Base-by-base conservation (phyloP, 495 filamentous ascomycete genomes). In the Penicillium fimorum region DNA sequence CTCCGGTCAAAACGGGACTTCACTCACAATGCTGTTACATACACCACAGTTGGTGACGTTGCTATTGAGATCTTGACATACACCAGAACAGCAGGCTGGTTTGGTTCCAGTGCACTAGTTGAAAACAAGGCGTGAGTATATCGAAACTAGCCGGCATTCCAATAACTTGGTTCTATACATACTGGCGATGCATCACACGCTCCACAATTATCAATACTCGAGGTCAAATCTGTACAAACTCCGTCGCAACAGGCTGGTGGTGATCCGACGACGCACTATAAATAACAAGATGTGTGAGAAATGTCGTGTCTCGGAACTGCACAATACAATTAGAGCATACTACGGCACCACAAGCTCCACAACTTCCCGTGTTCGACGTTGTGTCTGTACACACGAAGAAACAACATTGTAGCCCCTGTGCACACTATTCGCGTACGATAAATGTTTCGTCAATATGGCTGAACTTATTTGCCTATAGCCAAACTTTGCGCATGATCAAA, bases 171-270 rank as follows among this genome's bases (percentile, higher is more conserved):
- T 24, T 44, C 4, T 25, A n/a, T 22, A 47, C 52, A 29, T 48
- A 56, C 53, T 6, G 33, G n/a, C 25, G 61, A 6, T 25, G 56
- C 51, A 46, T 55, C 45, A 33, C 63, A 66, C 2, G 48, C 12
- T 35, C 63, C 63, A 12, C 63, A 66, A 35, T 50, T 29, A 17
- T 30, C 46, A 13, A 56, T 8, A 41, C 41, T 45, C 6, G 55
- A 30, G 10, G 38, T 50, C 17, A 63, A 22, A 53, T 63, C 63
- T 10, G 33, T 25, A 42, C 63, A 66, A 1, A 20, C 33, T 47
- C 63, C 63, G 33, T 55, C 42, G 27, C 63, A 66, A 48, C 60
- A 66, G 32, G 57, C 55, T 54, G 63, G 60, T 32, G 43, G 6
- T 45, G 43, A 27, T 5, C 63, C 63, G 12, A 51, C 1, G 7